Evolutionary conservation across 1,284 basidiomycete species (phyloP), one percentile per base, ranked within the genome.

Genomic region (Ceratobasidium papillatum): DNA sequence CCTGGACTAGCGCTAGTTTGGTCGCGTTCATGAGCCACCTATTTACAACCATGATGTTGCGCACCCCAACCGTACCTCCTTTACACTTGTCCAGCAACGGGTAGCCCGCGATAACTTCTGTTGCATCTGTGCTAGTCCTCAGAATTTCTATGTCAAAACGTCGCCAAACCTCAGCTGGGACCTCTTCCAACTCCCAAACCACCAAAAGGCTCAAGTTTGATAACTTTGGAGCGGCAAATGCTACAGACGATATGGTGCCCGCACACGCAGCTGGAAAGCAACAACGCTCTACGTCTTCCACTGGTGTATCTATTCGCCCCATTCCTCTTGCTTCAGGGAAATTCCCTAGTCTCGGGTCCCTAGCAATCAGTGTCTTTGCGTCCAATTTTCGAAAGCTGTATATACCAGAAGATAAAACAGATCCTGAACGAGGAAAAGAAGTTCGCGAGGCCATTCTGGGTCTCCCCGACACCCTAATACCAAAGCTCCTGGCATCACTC

Each of bases 391-490:
- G 80, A 25, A 77, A 76, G 9, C 80, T 91, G 4, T 83, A 84
- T 32, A 80, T 86, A 47, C 80, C 82, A 52, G 65, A 76, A 12
- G 74, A 79, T 25, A 88, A 87, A 86, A 78, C 80, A 38, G 41
- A 75, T 36, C 47, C 36, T 22, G 22, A 45, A n/a, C 58, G 58
- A 19, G 69, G 56, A 2, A 3, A 22, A 8, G 76, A 76, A 19
- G 81, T 84, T 1, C 83, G 84, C 32, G 69, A 76, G 36, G 82
- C 83, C 78, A 80, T 91, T n/a, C 82, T 84, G 71, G 77, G 78
- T 0, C 79, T 91, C 11, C 90, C 90, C 0, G 88, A 90, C 56
- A n/a, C 80, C 3, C 76, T 89, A 2, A 80, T 87, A 11, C 84
- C 86, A 47, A 85, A 81, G 74, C 66, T 91, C 14, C 88, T 90